Conservation (phyloP, 1,284 basidiomycete genomes). For the Paramarasmius palmivorus region DNA sequence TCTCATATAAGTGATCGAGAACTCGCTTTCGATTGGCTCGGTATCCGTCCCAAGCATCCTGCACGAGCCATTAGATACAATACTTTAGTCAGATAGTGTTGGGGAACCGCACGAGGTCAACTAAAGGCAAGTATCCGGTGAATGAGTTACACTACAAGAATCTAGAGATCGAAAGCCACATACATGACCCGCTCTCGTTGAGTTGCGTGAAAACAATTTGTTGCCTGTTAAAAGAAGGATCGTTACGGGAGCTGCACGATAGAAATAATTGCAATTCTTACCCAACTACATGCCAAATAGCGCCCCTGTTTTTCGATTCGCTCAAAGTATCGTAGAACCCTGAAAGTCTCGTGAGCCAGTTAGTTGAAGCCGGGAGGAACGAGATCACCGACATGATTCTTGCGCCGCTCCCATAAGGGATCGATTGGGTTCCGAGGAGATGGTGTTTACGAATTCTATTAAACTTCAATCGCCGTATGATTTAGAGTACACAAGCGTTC, state of each 20-base stretch:
- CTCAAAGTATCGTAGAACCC: slow-evolving; percentile 56
- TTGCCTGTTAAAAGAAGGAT: slow-evolving; percentile 36
- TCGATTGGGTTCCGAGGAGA: slow-evolving; percentile 44
- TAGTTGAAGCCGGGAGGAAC: neutral
- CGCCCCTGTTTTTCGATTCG: slow-evolving; percentile 48
- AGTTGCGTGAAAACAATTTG: slow-evolving; percentile 58
- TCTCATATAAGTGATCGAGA: slow-evolving; percentile 52
- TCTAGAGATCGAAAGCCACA: slow-evolving; percentile 18
- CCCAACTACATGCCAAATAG: slow-evolving; percentile 62
- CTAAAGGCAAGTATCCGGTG: slow-evolving; percentile 15
- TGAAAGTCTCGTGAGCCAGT: slow-evolving; percentile 20
- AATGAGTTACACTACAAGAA: neutral
- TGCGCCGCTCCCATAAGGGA: slow-evolving; percentile 61
- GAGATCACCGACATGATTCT: slow-evolving; percentile 47
- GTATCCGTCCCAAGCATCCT: slow-evolving; percentile 71
- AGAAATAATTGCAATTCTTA: slow-evolving; percentile 23
- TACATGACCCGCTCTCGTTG: slow-evolving; percentile 39
- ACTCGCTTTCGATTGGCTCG: slow-evolving; percentile 55
- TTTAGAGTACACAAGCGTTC: neutral
- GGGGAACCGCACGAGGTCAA: slow-evolving; percentile 27
- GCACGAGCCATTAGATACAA: neutral
- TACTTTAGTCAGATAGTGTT: neutral
- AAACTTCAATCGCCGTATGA: neutral
- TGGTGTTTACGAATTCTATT: slow-evolving; percentile 26
- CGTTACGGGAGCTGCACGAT: neutral